A percentile compares a stretch with the other conserved stretches of the same genome.
Conservation (phyloP, 177 flowering plant species). For the Tripterygium wilfordii region DNA sequence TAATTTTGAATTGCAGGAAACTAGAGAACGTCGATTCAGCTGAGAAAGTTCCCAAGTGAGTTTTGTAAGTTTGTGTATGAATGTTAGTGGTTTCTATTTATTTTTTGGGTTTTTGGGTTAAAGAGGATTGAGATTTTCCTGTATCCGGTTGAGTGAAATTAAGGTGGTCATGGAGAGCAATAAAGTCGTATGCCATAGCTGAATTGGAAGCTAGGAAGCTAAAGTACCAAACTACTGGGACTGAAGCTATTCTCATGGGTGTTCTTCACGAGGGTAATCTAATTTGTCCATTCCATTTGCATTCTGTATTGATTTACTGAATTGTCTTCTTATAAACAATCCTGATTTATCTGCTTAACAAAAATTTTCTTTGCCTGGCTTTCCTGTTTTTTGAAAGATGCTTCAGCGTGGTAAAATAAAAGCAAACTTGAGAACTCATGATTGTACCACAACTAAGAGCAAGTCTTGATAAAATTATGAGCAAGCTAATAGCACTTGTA, state of each 20-base stretch:
- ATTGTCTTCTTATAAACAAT: background rate
- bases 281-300: background rate
- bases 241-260: constrained; percentile 76
- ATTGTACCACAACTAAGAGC: too few relatives aligned
- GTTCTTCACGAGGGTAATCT: constrained; percentile 59
- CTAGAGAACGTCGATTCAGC: background rate
- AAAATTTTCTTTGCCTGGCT: background rate
- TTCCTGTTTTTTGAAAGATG: background rate
- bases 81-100: background rate
- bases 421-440: background rate
- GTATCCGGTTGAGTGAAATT: constrained; percentile 1
- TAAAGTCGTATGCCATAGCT: constrained; percentile 49
- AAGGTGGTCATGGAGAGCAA: constrained; percentile 49
- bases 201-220: constrained; percentile 57
- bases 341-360: too few relatives aligned
- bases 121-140: background rate
- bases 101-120: background rate
- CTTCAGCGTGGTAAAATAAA: background rate
- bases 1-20: background rate
- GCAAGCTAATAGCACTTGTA: too few relatives aligned
- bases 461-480: too few relatives aligned
- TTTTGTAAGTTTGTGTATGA: background rate
- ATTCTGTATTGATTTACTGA: too few relatives aligned
- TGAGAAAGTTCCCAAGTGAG: constrained; percentile 6
- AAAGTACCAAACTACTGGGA: constrained; percentile 54